Evolutionary conservation across 2,329 filamentous ascomycete species (phyloP), one percentile per base, ranked within the genome.

Genomic region (Trichoderma oligosporum): DNA sequence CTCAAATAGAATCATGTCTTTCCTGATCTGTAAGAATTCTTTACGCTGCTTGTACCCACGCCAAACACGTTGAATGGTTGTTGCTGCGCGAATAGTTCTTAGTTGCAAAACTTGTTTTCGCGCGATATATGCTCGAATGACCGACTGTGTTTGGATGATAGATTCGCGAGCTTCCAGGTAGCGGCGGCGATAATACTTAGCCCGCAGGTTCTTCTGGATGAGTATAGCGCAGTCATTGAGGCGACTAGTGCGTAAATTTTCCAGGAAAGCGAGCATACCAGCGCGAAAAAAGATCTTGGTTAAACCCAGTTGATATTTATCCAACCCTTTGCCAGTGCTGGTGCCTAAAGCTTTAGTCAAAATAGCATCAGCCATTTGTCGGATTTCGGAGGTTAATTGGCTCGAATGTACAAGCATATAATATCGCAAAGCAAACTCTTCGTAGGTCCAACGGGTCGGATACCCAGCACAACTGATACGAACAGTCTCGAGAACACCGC

Each of bases 211-310:
- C 85, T 99, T 99, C 74, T 99, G 94, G 57, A 99, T 99, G 85
- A 99, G 89, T 65, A 96, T 89, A 11, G 94, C 94, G 64, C 92
- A 96, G 64, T 91, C 89, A 70, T 96, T 97, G 69, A 99, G 81
- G 59, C 92, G 86, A 63, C 82, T 90, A 11, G 94, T 97, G 59
- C 94, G 86, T 63, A 97, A 80, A 64, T 97, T 97, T 75, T 99
- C 94, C 49, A 99, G 78, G 77, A 97, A 97, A 6, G 94, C 94
- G 66, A 99, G 86, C 94, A 99, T 99, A 73, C 94, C 94, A 56
- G 94, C 94, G 60, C 94, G 88, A 85, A 99, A 99, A 78, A 99
- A 99, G 70, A 99, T 97, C 78, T 99, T 99, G 52, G 93, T 97
- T 63, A 97, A 79, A 76, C 94, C 94, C 62, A 99, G 83, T 75